These are phyloP conservation scores for Aspergillus panamensis DNA, from an alignment of 495 filamentous ascomycete genomes.

Conservation along the genomic window DNA sequence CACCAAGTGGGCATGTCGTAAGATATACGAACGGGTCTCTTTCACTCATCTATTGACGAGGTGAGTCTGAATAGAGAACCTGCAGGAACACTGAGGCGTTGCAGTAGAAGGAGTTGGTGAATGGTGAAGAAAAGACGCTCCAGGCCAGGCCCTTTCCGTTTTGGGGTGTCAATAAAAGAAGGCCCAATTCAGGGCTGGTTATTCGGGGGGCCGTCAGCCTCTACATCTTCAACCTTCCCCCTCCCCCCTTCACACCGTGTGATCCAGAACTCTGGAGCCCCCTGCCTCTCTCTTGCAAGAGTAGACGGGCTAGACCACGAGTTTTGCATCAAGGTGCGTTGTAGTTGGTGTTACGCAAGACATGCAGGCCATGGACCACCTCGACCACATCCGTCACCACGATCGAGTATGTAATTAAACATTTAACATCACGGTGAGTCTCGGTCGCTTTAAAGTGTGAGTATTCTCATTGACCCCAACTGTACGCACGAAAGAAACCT, in stretches of 20 bases:
- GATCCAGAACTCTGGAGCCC: neutral
- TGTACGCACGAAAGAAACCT: neutral
- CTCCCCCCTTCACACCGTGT: neutral
- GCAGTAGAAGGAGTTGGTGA: conserved; percentile 2
- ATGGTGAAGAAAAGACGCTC: neutral
- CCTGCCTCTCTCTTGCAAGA: neutral
- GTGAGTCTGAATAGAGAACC: conserved; percentile 4
- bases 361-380: neutral
- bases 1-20: conserved; percentile 12
- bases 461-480: neutral
- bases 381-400: neutral
- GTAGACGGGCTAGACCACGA: neutral
- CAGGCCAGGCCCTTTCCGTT: conserved; percentile 12
- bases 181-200: neutral
- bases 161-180: conserved; percentile 20
- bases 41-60: conserved; percentile 2
- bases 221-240: neutral
- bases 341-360: neutral
- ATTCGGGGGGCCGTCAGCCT: neutral
- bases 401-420: neutral
- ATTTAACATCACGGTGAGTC: neutral
- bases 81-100: neutral
- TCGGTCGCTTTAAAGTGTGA: neutral
- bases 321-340: neutral
- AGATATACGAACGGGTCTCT: neutral